Percentiles rank a stretch among this genome's conserved stretches.
Conservation (phyloP, 2,329 filamentous ascomycete genomes). For the Colletotrichum ledebouriae region DNA sequence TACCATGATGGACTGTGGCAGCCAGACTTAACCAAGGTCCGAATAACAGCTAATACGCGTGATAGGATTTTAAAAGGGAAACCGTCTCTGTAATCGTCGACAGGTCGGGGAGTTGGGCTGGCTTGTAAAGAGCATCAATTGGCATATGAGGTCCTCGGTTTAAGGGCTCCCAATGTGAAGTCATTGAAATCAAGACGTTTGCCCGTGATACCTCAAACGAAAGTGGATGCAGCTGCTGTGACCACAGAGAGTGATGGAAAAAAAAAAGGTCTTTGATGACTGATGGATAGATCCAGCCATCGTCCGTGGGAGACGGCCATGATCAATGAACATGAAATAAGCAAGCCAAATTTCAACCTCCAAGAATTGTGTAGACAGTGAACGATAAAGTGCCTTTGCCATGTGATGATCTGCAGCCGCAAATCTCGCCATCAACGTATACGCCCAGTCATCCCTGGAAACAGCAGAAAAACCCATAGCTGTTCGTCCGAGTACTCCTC, state of each 20-base stretch:
- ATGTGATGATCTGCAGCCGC: neutral
- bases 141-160: conserved; percentile 58
- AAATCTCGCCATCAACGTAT: too few species aligned
- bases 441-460: too few species aligned
- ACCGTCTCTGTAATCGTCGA: conserved; percentile 55
- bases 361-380: neutral
- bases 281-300: conserved; percentile 40
- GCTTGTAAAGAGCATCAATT: conserved; percentile 63
- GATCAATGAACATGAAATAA: conserved; percentile 42
- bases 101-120: conserved; percentile 62
- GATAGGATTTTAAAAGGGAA: conserved; percentile 57
- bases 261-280: conserved; percentile 36
- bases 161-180: conserved; percentile 55
- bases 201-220: conserved; percentile 37
- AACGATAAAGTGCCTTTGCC: neutral
- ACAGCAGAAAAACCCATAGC: too few species aligned
- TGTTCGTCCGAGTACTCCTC: too few species aligned
- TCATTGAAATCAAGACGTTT: conserved; percentile 43
- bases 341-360: conserved; percentile 33
- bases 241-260: conserved; percentile 31
- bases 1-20: too few species aligned
- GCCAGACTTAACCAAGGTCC: neutral
- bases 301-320: conserved; percentile 39
- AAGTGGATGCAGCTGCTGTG: conserved; percentile 36
- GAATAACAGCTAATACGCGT: conserved; percentile 45